Base-by-base conservation (phyloP, 2,329 filamentous ascomycete genomes). In the Ilyonectria destructans region DNA sequence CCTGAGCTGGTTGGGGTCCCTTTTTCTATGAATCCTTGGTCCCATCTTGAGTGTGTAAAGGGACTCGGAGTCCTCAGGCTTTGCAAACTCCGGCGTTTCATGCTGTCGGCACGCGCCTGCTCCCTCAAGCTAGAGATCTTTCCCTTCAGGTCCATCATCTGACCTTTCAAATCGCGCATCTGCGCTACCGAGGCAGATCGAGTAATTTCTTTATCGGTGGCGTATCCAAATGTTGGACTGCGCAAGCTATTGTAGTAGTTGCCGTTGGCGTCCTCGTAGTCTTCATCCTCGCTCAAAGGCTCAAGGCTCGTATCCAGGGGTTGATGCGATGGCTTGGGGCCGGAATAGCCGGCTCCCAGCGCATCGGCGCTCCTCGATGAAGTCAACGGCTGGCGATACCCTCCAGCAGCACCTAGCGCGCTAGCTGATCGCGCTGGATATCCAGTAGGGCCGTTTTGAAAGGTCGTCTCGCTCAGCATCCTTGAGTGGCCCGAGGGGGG, bases 141-240 rank as follows among this genome's bases (percentile, higher is more conserved):
- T 67, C 93, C 93, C 77, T 95, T 95, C 54, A 97, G 85, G 60
- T 93, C 94, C 63, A 92, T 91, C 88, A 97, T 93, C 78, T 97
- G 94, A 71, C 94, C 92, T 68, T 94, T 93, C 49, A 97, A 84
- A 58, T 89, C 88, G 9, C 91, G 90, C 77, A 93, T 90, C 76
- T 93, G 91, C 15, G 91, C 87, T n/a, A 90, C 90, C 1, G 94
- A 96, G 15, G 90, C 86, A 3, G 93, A 91, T 19, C 93, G 87
- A 29, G 88, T 88, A 9, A 92, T 80, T 1, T 85, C 86, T 49
- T 84, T 82, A 10, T 85, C 84, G n/a, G 77, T 75, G 40, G 76
- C 82, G 1, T 80, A 75, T 58, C 85, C 82, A 56, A 82, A 83
- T 0, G 82, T 83, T 1, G 87, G 86, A 67, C 83, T 88, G 6